phyloP scores from a whole-genome alignment of 768 basidiomycete genomes.

The Tricholoma saponaceum region DNA sequence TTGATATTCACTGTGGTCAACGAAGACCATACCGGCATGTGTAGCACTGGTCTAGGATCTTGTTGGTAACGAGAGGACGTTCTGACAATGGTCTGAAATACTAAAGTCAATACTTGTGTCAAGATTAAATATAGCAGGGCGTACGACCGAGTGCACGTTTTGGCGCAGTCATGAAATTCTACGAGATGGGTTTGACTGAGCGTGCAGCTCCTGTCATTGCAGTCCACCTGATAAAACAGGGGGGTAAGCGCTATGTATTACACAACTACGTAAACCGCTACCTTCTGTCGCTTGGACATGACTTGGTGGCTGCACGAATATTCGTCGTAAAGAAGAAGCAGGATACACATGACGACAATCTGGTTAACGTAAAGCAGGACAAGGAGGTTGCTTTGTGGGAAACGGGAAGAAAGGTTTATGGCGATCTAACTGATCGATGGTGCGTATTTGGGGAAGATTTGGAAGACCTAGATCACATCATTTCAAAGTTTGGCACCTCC shows the following conservation, averaged over 20 bases:
- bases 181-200: constrained; percentile 33
- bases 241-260: background rate
- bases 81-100: background rate
- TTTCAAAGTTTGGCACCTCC: background rate
- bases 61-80: background rate
- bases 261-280: constrained; percentile 12
- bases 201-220: constrained; percentile 33
- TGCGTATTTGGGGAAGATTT: background rate
- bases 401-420: background rate
- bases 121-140: constrained; percentile 1
- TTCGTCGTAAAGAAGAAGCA: constrained; percentile 27
- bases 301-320: constrained; percentile 29
- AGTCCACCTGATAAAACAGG: constrained; percentile 40
- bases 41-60: background rate
- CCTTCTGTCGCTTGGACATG: constrained; percentile 28
- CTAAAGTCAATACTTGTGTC: background rate
- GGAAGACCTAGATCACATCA: background rate
- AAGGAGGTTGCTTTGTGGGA: background rate
- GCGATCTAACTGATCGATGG: background rate
- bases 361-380: background rate
- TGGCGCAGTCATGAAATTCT: constrained; percentile 30
- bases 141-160: constrained; percentile 34
- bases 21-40: background rate
- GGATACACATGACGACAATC: constrained; percentile 23
- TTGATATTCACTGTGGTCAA: background rate